Percentiles rank a stretch among this genome's conserved stretches.
Evolutionary conservation across 441 rosid species (phyloP).

Genomic region (Jatropha multifida): DNA sequence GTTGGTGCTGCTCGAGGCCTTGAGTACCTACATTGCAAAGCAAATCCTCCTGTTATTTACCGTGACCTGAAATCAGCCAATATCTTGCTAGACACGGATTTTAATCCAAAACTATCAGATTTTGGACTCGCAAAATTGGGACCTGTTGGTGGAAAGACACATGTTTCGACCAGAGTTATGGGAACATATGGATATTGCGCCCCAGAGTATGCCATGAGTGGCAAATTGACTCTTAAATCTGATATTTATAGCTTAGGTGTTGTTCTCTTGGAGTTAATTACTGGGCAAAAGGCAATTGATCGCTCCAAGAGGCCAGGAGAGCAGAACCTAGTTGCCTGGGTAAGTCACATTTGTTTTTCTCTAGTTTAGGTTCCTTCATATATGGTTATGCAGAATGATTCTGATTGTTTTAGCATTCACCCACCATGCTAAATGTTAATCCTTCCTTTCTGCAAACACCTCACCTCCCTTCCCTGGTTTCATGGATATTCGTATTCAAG

Average conservation of each 20-base stretch:
- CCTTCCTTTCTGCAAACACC: background rate
- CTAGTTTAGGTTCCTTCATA: background rate
- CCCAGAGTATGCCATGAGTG: conserved; percentile 98
- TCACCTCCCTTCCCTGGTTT: background rate
- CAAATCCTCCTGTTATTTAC: conserved; percentile 94
- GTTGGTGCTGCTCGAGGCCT: conserved; percentile 95
- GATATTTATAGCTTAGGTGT: conserved; percentile 97
- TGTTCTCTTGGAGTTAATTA: conserved; percentile 80
- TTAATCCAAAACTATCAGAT: conserved; percentile 86
- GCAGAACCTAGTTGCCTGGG: conserved; percentile 91
- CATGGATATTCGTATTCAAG: background rate
- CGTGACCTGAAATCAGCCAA: conserved; percentile 94
- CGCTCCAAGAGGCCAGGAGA: conserved; percentile 74
- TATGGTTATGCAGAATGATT: background rate
- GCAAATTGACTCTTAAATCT: conserved; percentile 89
- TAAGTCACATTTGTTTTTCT: conserved; percentile 34
- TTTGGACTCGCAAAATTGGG: conserved; percentile 97
- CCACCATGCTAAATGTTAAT: background rate
- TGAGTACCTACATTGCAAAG: conserved; percentile 87
- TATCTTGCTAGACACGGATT: conserved; percentile 85
- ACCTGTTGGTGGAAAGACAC: conserved; percentile 90
- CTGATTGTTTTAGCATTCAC: background rate
- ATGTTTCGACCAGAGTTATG: conserved; percentile 96
- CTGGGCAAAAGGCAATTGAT: conserved; percentile 90
- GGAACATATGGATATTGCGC: conserved; percentile 98